Base-by-base conservation (phyloP, 305 asterid species). In the Rubia peregrina region DNA sequence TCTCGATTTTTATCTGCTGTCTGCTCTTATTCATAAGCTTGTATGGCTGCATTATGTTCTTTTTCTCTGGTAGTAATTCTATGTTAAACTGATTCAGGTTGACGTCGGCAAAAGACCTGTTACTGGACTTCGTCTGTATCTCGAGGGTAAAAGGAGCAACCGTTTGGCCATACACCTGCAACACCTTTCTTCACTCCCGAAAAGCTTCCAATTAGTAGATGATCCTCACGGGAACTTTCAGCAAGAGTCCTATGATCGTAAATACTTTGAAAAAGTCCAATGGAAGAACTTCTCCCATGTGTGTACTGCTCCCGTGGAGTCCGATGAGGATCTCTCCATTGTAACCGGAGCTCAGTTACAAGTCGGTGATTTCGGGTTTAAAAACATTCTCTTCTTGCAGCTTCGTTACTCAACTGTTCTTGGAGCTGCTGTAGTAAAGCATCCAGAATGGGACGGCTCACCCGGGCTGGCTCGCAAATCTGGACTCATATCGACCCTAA, bases 251-350 rank as follows among this genome's bases (percentile, higher is more conserved):
- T 81, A 84, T 48, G 97, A 94, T 69, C 96, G 88, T 61, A 80
- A 81, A 72, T 94, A 89, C 78, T 88, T 82, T 44, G 98, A 94
- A 75, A 94, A 89, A 73, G 96, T 94, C 24, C 92, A 85, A 64
- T 94, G 98, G 98, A 94, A 94, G 84, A 94, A 87, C 88, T 94
- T 89, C 69, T 94, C 98, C 77, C 97, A 94, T 72, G 89, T 94
- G 46, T 94, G 96, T 75, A 91, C 98, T 2, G 96, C 97, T 24
- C 98, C 98, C 11, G 91, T 91, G 55, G 98, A 93, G 75, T 86
- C 95, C 8, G 92, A 89, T 1, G 97, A 89, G 73, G 97, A 90
- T 3, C 89, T 85, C 68, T 84, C 90, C 67, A 81, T 94, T 4
- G 97, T 94, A 72, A 94, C 96, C 9, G 96, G 98, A 70, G 96